phyloP scores from a whole-genome alignment of 1,139 yeast genomes.

The Yamadazyma diddensiae region DNA sequence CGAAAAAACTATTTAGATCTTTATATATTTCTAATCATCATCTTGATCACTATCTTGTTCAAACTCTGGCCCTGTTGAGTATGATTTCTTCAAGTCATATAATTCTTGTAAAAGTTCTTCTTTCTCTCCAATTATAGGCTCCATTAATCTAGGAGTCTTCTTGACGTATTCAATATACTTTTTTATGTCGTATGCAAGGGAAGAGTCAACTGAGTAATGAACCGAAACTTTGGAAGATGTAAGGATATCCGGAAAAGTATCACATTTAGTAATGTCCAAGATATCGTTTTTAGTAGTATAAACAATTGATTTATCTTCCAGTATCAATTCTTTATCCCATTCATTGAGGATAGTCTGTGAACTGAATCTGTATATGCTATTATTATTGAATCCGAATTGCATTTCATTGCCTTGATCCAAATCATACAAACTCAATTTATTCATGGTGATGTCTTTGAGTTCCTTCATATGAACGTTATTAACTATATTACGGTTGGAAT shows the following conservation, averaged over 20 bases:
- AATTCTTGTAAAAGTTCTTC: constrained; percentile 62
- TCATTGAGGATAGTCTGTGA: constrained; percentile 17
- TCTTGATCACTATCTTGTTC: constrained; percentile 20
- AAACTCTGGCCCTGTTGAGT: constrained; percentile 13
- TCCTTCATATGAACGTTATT: constrained; percentile 19
- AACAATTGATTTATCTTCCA: constrained; percentile 15
- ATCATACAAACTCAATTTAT: constrained; percentile 9
- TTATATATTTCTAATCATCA: constrained; percentile 1
- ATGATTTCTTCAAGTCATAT: constrained; percentile 16
- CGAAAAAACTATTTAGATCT: constrained; percentile 64
- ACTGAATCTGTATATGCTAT: constrained; percentile 6
- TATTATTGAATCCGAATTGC: constrained; percentile 14
- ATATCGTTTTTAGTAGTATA: constrained; percentile 10
- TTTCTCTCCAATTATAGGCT: constrained; percentile 58
- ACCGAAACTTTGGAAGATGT: constrained; percentile 20
- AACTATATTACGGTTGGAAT: constrained; percentile 29
- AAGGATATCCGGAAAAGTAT: constrained; percentile 32
- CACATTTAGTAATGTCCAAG: constrained; percentile 23
- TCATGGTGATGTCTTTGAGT: constrained; percentile 2
- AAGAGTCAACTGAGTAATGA: constrained; percentile 45
- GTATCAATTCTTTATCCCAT: constrained; percentile 12
- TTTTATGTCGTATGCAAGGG: constrained; percentile 43
- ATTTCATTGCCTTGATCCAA: constrained; percentile 1
- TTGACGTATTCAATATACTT: constrained; percentile 47
- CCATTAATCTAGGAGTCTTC: constrained; percentile 22